These are phyloP conservation scores for Alternaria tenuissima DNA, from an alignment of 2,329 filamentous ascomycete species.

Conservation along the genomic window DNA sequence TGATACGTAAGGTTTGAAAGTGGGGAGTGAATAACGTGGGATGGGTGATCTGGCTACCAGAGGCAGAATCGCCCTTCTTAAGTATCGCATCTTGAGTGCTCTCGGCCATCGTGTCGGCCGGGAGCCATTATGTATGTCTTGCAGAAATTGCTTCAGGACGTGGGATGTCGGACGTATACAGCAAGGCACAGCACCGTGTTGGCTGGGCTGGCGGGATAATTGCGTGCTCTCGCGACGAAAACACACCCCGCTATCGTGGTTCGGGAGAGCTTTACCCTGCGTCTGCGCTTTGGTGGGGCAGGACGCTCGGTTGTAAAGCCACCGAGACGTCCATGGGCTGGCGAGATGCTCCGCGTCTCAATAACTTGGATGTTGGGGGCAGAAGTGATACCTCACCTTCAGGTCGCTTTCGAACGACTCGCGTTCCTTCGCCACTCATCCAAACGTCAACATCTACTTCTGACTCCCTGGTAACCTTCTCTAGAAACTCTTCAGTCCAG, in stretches of 20 bases:
- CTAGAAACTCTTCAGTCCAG: background rate
- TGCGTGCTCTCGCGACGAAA: conserved; percentile 29
- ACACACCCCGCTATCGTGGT: conserved; percentile 34
- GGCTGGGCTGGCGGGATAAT: conserved; percentile 33
- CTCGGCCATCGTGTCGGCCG: conserved; percentile 6
- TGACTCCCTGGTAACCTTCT: background rate
- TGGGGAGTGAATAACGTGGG: background rate
- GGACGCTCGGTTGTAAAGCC: conserved; percentile 1
- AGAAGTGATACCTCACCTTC: background rate
- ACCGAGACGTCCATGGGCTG: background rate
- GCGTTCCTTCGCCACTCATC: background rate
- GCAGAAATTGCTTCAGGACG: conserved; percentile 26
- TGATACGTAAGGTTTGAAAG: conserved; percentile 7
- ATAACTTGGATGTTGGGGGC: background rate
- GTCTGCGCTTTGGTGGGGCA: background rate
- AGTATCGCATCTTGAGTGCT: conserved; percentile 17
- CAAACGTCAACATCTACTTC: background rate
- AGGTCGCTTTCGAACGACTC: background rate
- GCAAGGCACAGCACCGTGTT: conserved; percentile 27
- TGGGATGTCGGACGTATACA: conserved; percentile 22
- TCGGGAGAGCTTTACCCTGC: conserved; percentile 6
- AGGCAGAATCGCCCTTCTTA: conserved; percentile 23
- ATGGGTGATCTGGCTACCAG: conserved; percentile 1
- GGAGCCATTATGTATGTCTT: conserved; percentile 4
- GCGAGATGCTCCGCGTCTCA: background rate